These are phyloP conservation scores for Vitis rotundifolia DNA, from an alignment of 164 flowering plant species.

Conservation along the genomic window DNA sequence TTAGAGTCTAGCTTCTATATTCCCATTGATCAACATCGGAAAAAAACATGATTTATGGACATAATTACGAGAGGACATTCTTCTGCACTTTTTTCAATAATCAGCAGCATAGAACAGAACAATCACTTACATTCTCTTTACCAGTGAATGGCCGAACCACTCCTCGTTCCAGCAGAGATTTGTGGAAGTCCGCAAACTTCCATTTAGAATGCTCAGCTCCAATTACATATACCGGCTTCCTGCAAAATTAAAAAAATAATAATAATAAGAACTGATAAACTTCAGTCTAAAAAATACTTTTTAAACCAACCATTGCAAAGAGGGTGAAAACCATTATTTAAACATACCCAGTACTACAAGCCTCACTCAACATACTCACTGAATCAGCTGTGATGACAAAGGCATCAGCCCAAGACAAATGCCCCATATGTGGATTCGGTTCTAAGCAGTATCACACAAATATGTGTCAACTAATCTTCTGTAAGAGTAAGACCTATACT, in stretches of 20 bases:
- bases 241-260: slow-evolving; percentile 24
- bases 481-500: background rate
- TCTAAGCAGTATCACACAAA: slow-evolving; percentile 31
- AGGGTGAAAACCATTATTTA: background rate
- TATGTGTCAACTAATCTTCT: background rate
- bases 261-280: background rate
- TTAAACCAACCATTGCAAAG: background rate
- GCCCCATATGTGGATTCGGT: slow-evolving; percentile 86
- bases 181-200: slow-evolving; percentile 83
- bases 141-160: slow-evolving; percentile 77
- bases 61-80: too few species aligned
- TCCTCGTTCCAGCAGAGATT: slow-evolving; percentile 60
- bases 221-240: slow-evolving; percentile 89
- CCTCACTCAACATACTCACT: slow-evolving; percentile 92
- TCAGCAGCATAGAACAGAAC: background rate
- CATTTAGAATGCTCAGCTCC: slow-evolving; percentile 81
- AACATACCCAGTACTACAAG: slow-evolving; percentile 87
- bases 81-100: too few species aligned
- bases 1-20: too few species aligned
- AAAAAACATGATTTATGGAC: too few species aligned
- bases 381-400: slow-evolving; percentile 90
- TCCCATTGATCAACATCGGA: too few species aligned
- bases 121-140: slow-evolving; percentile 74
- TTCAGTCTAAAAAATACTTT: background rate
- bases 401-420: slow-evolving; percentile 90